Conservation (phyloP, 331 rosid species). For the Quercus phellos region DNA sequence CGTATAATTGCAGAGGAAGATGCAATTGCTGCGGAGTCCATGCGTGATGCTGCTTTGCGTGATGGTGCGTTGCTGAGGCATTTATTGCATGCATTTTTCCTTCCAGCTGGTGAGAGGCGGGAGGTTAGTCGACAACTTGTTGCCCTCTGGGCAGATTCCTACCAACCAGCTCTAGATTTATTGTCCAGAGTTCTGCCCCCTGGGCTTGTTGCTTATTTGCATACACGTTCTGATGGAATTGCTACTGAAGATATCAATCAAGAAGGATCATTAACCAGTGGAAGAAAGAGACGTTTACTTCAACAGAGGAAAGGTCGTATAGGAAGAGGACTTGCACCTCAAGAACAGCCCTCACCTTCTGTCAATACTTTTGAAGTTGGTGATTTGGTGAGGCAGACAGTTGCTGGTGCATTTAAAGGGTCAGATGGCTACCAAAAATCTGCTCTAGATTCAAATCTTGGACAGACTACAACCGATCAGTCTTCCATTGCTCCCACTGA, state of each 20-base stretch:
- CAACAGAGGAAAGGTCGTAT: conserved; percentile 76
- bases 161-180: conserved; percentile 86
- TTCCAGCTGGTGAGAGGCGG: conserved; percentile 85
- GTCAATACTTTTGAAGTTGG: conserved; percentile 54
- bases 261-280: conserved; percentile 65
- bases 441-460: conserved; percentile 44
- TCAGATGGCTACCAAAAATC: conserved; percentile 44
- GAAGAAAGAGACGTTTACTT: conserved; percentile 82
- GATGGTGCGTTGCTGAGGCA: conserved; percentile 98
- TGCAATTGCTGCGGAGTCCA: conserved; percentile 99
- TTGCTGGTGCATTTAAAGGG: conserved; percentile 36
- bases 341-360: conserved; percentile 66
- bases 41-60: conserved; percentile 98
- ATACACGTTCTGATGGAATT: conserved; percentile 78
- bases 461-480: conserved; percentile 52
- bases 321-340: conserved; percentile 71
- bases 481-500: conserved; percentile 44
- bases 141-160: conserved; percentile 99
- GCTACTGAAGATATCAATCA: conserved; percentile 53
- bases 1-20: conserved; percentile 99
- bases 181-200: conserved; percentile 96
- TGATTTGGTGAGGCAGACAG: conserved; percentile 57
- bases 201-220: conserved; percentile 97
- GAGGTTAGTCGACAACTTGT: conserved; percentile 96
- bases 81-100: conserved; percentile 83